Evolutionary conservation across 2,329 filamentous ascomycete species (phyloP), one percentile per base, ranked within the genome.

Genomic region (Xylaria sp.): DNA sequence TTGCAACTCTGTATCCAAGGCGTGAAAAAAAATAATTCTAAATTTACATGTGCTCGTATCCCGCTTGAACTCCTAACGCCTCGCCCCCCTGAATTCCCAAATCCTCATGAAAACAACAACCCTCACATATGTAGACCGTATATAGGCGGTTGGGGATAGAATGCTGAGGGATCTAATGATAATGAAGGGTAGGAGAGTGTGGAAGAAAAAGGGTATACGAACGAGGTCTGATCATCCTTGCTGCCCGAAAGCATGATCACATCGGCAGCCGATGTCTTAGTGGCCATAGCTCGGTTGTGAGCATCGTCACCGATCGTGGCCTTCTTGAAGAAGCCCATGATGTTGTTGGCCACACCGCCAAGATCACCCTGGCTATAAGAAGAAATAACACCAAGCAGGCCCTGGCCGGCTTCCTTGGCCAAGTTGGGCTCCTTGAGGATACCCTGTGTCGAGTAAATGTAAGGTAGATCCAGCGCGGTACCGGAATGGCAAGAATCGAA

Each of bases 241-340:
- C 91, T 95, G 59, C 94, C 94, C 62, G 91, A 96, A 89, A 92
- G 96, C 90, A 97, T 96, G 72, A 99, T 85, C 37, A 99, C 94
- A 75, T 99, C 94, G 47, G 94, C 94, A 1, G 92, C 88, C 57
- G 89, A 94, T 13, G 94, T 97, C 78, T 95, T 95, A 48, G 93
- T 97, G 66, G 89, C 83, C 72, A 91, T 81, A 63, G 92, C 90
- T 73, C 86, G 87, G 76, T 95, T 83, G 74, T 92, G 88, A 16
- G 88, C 87, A 66, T 94, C 87, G 54, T 76, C 77, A 66, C 92
- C 92, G 61, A 78, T 83, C 19, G 90, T 89, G 16, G 91, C 92
- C 72, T 92, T 90, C 80, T 97, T 97, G 76, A 95, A 86, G 70
- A 97, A 84, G 51, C 86, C 85, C 73, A 93, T 86, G n/a, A 94